Percentiles rank a stretch among this genome's conserved stretches.
phyloP scores from a whole-genome alignment of 176 grass and related monocot genomes.

The Eleusine coracana region DNA sequence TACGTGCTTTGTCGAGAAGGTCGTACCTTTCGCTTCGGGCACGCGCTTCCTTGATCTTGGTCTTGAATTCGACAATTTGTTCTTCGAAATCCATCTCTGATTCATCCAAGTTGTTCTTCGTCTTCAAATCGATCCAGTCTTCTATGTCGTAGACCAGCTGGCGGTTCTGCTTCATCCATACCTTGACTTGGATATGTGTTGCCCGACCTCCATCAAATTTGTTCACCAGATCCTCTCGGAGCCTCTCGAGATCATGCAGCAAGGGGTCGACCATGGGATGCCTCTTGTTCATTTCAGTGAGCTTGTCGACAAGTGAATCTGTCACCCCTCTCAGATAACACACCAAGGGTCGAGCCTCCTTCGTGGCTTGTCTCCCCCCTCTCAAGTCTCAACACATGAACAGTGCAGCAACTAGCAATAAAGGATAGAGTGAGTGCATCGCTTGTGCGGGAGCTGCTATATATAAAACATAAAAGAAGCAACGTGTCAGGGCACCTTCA shows the following conservation, averaged over 20 bases:
- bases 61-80: background rate
- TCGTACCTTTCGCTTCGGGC: background rate
- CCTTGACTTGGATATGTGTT: background rate
- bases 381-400: no score
- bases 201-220: background rate
- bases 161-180: background rate
- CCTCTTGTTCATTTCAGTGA: background rate
- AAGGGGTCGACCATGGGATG: background rate
- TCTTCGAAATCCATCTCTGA: background rate
- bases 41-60: background rate
- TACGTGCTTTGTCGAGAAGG: background rate
- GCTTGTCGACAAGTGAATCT: background rate
- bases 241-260: background rate
- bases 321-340: background rate
- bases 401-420: no score
- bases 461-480: no score
- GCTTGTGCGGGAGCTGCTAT: no score
- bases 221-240: background rate
- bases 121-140: background rate
- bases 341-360: background rate
- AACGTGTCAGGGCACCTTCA: no score
- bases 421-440: no score
- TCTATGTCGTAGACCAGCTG: background rate
- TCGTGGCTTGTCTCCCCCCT: background rate
- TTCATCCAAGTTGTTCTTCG: background rate